These are phyloP conservation scores for Chloranthus sessilifolius DNA, from an alignment of 164 flowering plant genomes.

Conservation along the genomic window DNA sequence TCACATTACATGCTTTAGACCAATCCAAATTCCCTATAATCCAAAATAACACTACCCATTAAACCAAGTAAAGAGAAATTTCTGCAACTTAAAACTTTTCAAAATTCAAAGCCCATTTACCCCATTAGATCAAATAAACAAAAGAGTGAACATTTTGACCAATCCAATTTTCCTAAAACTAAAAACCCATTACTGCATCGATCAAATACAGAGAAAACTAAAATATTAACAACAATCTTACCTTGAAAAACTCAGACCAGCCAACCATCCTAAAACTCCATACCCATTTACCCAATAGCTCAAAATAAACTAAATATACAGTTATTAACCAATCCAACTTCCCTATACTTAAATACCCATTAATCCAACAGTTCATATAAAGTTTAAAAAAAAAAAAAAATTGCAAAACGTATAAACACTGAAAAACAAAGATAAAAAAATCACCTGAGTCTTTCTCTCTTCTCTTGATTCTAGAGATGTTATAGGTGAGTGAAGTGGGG, in stretches of 20 bases:
- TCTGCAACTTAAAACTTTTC: background rate
- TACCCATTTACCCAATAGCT: background rate
- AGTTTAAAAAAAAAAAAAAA: conserved; percentile 3
- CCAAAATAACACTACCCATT: conserved; percentile 1
- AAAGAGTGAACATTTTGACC: too few species aligned
- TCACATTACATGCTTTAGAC: conserved; percentile 50
- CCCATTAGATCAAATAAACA: background rate
- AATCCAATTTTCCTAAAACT: conserved; percentile 1
- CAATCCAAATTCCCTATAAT: conserved; percentile 54
- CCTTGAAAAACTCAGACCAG: background rate
- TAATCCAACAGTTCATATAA: background rate
- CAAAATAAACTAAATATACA: conserved; percentile 7
- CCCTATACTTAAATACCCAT: background rate
- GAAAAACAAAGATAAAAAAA: background rate
- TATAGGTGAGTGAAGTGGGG: conserved; percentile 14
- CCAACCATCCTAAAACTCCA: too few species aligned
- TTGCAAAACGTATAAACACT: too few species aligned
- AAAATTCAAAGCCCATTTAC: background rate
- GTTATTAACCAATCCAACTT: background rate
- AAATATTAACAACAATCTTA: too few species aligned
- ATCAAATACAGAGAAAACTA: background rate
- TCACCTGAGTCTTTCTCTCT: conserved; percentile 21
- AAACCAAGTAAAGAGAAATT: background rate
- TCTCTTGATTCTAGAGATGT: conserved; percentile 5
- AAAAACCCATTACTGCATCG: background rate